Evolutionary conservation across 164 flowering plant genomes (phyloP).

Genomic region (Hamamelis virginiana): DNA sequence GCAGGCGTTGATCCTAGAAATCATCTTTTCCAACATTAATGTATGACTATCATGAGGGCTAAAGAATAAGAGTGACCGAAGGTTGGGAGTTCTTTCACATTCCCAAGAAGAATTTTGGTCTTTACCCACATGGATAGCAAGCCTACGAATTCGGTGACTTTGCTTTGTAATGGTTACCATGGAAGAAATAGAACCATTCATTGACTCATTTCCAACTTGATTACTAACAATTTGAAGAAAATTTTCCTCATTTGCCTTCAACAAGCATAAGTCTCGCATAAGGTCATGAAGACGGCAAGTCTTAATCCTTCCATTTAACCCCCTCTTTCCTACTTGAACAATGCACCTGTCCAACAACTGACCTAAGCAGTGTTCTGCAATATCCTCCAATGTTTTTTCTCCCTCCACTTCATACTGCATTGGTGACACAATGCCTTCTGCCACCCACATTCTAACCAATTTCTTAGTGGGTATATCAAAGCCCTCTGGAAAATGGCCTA

Average conservation of each 20-base stretch:
- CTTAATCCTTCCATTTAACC: background rate
- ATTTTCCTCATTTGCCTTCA: slow-evolving; percentile 20
- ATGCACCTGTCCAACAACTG: slow-evolving; percentile 22
- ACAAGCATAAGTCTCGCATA: slow-evolving; percentile 27
- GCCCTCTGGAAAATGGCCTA: slow-evolving; percentile 29
- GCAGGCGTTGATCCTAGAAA: background rate
- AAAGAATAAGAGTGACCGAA: slow-evolving; percentile 14
- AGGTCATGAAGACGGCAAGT: slow-evolving; percentile 26
- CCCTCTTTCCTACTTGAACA: slow-evolving; percentile 15
- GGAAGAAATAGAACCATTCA: too few species aligned
- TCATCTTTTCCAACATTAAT: background rate
- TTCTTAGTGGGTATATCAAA: slow-evolving; percentile 8
- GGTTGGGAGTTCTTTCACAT: background rate
- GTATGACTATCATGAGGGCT: too few species aligned
- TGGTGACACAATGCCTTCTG: slow-evolving; percentile 29
- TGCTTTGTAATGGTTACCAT: too few species aligned
- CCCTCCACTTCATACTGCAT: background rate
- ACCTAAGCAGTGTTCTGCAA: slow-evolving; percentile 23
- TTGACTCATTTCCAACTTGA: background rate
- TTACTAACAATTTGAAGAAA: slow-evolving; percentile 6
- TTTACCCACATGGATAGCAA: slow-evolving; percentile 2
- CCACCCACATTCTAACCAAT: slow-evolving; percentile 29
- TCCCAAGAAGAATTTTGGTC: background rate
- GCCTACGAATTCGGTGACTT: slow-evolving; percentile 4
- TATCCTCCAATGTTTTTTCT: slow-evolving; percentile 20